Percentiles rank a stretch among this genome's conserved stretches.
Conservation (phyloP, 2,329 filamentous ascomycete genomes). For the Stylonectria norvegica region DNA sequence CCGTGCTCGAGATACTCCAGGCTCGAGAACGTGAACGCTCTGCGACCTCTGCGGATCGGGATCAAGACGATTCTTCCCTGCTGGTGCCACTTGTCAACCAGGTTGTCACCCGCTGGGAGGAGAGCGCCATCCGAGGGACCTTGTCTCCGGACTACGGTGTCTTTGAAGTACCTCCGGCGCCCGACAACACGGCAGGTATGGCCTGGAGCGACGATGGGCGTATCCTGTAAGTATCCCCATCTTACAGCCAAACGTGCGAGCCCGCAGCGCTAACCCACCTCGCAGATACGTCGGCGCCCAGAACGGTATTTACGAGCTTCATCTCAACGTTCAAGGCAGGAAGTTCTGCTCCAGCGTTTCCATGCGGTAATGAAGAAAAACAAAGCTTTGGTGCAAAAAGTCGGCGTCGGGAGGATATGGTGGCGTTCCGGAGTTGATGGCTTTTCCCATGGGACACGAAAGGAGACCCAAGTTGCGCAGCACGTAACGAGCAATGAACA, state of each 20-base stretch:
- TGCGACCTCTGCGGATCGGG: no score
- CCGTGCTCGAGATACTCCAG: slow-evolving; percentile 37
- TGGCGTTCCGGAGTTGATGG: neutral
- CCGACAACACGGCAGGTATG: slow-evolving; percentile 59
- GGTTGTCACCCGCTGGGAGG: slow-evolving; percentile 37
- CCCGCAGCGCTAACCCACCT: slow-evolving; percentile 16
- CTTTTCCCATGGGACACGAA: no score
- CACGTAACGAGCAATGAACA: no score
- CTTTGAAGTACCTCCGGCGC: slow-evolving; percentile 43
- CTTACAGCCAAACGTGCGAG: no score
- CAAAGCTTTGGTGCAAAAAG: no score
- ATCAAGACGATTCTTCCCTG: slow-evolving; percentile 36
- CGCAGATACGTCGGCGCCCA: slow-evolving; percentile 61
- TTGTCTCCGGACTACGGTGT: slow-evolving; percentile 37
- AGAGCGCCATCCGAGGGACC: slow-evolving; percentile 34
- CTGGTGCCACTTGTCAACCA: slow-evolving; percentile 38
- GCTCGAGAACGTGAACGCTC: slow-evolving; percentile 9
- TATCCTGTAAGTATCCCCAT: slow-evolving; percentile 47
- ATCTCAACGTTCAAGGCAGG: slow-evolving; percentile 59
- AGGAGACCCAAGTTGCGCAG: no score
- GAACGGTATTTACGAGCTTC: slow-evolving; percentile 73
- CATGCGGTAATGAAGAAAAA: slow-evolving; percentile 41
- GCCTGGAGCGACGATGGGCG: slow-evolving; percentile 61
- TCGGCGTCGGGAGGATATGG: no score
- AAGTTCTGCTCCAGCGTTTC: slow-evolving; percentile 56